Evolutionary conservation across 2,329 filamentous ascomycete genomes (phyloP), one percentile per base, ranked within the genome.

Genomic region (Tricladium varicosporioides): DNA sequence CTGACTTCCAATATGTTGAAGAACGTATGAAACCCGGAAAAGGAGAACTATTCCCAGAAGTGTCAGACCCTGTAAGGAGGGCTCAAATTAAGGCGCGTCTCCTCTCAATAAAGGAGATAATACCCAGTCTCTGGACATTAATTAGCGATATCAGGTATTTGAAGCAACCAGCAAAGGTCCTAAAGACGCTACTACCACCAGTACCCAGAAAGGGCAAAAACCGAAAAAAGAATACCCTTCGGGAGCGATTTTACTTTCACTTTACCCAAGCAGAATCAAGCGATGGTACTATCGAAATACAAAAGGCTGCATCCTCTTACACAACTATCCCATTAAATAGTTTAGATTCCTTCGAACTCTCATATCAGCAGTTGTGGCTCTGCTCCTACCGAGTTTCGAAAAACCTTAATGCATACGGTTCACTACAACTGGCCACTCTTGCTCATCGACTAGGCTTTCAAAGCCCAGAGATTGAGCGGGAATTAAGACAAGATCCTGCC

Each of bases 91-190:
- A 31, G 19, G n/a, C 18, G 14, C 16, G 33, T 33, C 45, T 61
- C 19, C 46, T 61, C 9, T 16, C 15, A 33, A 54, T 22, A 36
- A 16, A 57, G 36, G 22, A 54, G n/a, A 32, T 48, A 11, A 61
- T 61, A 54, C 53, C 31, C 44, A 61, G 45, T 33, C 32, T 61
- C 11, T 53, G 51, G 52, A 59, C 50, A 19, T 45, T 61, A 48
- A 32, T 61, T 18, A 56, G 51, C 47, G 46, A 61, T 22, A 48
- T 61, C 7, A 56, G 50, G 18, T 61, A 59, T 40, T 45, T 61
- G n/a, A 53, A 88, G 84, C 33, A 27, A 33, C 33, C 36, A 9
- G 53, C 45, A 8, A 48, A 43, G 19, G 31, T 45, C 16, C 15
- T 54, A 15, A 33, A 19, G 9, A 32, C 31, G 40, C 36, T 54